Percentiles rank a stretch among this genome's conserved stretches.
phyloP scores from a whole-genome alignment of 1,139 yeast genomes.

The Yamadazyma sp. region DNA sequence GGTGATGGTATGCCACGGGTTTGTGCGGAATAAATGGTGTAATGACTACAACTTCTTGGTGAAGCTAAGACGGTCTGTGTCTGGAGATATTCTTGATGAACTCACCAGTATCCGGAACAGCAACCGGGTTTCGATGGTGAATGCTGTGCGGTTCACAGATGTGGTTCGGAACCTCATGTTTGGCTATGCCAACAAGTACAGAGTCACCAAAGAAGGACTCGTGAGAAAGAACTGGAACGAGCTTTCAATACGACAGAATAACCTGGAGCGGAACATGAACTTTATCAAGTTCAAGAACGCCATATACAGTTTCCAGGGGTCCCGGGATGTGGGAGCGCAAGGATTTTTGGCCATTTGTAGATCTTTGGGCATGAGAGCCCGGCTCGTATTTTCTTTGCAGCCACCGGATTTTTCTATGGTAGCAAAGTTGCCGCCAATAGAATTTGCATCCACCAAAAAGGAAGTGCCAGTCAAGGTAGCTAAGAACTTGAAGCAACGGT shows the following conservation, averaged over 20 bases:
- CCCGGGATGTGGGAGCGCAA: constrained; percentile 79
- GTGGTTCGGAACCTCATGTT: constrained; percentile 66
- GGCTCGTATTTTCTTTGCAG: constrained; percentile 81
- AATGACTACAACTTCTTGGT: constrained; percentile 46
- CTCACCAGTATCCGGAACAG: constrained; percentile 36
- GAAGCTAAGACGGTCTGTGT: constrained; percentile 46
- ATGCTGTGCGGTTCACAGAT: constrained; percentile 72
- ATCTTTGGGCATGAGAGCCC: constrained; percentile 66
- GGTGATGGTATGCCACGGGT: constrained; percentile 64
- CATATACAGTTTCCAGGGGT: constrained; percentile 55
- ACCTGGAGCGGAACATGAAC: constrained; percentile 23
- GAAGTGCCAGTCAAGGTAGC: not conserved
- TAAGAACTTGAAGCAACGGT: constrained; percentile 20
- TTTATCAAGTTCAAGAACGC: constrained; percentile 38
- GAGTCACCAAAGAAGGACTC: constrained; percentile 44
- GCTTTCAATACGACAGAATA: constrained; percentile 26
- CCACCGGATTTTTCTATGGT: constrained; percentile 76
- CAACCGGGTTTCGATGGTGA: constrained; percentile 38
- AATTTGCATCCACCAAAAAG: constrained; percentile 4
- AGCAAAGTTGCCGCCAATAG: constrained; percentile 19
- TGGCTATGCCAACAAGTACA: constrained; percentile 61
- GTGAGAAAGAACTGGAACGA: constrained; percentile 63
- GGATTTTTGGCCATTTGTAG: constrained; percentile 81
- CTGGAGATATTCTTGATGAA: constrained; percentile 41
- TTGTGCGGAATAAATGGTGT: constrained; percentile 73